These are phyloP conservation scores for Dryadomyces quercivorus DNA, from an alignment of 2,329 filamentous ascomycete genomes.

Conservation along the genomic window DNA sequence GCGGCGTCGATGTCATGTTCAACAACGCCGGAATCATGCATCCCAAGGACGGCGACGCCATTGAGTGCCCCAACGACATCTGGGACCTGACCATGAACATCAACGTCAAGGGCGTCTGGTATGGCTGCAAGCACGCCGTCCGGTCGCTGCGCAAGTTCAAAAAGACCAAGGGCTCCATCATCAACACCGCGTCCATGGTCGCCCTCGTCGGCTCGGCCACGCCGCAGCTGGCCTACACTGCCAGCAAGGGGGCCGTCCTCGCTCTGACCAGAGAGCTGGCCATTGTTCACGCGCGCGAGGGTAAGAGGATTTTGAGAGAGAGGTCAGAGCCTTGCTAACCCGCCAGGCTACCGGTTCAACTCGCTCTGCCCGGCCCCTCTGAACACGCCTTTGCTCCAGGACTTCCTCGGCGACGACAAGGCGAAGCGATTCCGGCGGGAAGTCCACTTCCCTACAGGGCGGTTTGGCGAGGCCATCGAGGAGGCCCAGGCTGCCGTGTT, in stretches of 20 bases:
- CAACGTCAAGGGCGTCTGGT: conserved; percentile 99
- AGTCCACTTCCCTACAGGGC: conserved; percentile 77
- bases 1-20: too few species aligned
- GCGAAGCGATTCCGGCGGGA: conserved; percentile 72
- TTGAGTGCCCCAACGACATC: too few species aligned
- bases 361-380: conserved; percentile 79
- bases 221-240: conserved; percentile 84
- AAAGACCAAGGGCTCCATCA: conserved; percentile 70
- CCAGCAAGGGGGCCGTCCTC: conserved; percentile 84
- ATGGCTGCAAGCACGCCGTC: conserved; percentile 83
- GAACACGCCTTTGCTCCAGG: conserved; percentile 83
- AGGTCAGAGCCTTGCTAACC: too few species aligned
- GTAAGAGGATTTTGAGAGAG: conserved; percentile 22
- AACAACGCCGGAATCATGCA: too few species aligned
- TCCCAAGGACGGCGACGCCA: too few species aligned
- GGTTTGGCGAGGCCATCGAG: conserved; percentile 88
- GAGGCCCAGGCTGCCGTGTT: conserved; percentile 85
- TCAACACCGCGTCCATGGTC: conserved; percentile 87
- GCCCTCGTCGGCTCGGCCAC: conserved; percentile 79
- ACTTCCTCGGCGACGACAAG: conserved; percentile 82
- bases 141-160: conserved; percentile 65
- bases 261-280: conserved; percentile 83
- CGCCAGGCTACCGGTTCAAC: conserved; percentile 62
- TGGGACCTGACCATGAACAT: conserved; percentile 64
- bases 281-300: conserved; percentile 81